Conservation (phyloP, 1,139 yeast genomes). For the Suhomyces maxii region DNA sequence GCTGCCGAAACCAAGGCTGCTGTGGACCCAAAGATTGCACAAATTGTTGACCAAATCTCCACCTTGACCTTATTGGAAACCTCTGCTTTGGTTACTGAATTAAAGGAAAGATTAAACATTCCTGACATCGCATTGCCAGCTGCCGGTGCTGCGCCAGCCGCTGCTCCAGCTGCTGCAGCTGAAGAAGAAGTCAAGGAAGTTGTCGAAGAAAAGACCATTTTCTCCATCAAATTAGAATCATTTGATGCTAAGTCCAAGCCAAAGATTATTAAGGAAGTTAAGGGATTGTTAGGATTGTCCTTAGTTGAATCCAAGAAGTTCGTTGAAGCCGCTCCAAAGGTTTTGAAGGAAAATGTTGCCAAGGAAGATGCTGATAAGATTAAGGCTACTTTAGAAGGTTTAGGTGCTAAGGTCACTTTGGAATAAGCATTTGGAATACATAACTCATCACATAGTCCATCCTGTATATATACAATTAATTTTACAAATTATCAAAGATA, state of each 20-base stretch:
- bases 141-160: slow-evolving; percentile 62
- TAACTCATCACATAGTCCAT: slow-evolving; percentile 3
- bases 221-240: slow-evolving; percentile 86
- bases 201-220: slow-evolving; percentile 91
- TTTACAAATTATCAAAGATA: background rate
- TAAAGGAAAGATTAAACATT: slow-evolving; percentile 83
- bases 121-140: slow-evolving; percentile 92
- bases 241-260: slow-evolving; percentile 96
- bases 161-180: slow-evolving; percentile 69
- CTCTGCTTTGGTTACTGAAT: slow-evolving; percentile 75
- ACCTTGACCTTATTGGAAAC: slow-evolving; percentile 89
- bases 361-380: slow-evolving; percentile 92
- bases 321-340: slow-evolving; percentile 96
- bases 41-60: slow-evolving; percentile 89
- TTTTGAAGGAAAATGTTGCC: slow-evolving; percentile 79
- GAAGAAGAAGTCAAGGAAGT: slow-evolving; percentile 79
- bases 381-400: slow-evolving; percentile 87
- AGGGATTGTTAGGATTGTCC: slow-evolving; percentile 85
- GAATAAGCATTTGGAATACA: slow-evolving; percentile 52
- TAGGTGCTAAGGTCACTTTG: slow-evolving; percentile 89
- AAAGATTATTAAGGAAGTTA: slow-evolving; percentile 95
- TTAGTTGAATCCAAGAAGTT: slow-evolving; percentile 96
- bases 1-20: slow-evolving; percentile 37
- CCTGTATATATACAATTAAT: slow-evolving; percentile 18
- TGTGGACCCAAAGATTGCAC: slow-evolving; percentile 84